A percentile compares a stretch with the other conserved stretches of the same genome.
phyloP scores from a whole-genome alignment of 2,329 filamentous ascomycete species.

The Pseudogymnoascus sp. region DNA sequence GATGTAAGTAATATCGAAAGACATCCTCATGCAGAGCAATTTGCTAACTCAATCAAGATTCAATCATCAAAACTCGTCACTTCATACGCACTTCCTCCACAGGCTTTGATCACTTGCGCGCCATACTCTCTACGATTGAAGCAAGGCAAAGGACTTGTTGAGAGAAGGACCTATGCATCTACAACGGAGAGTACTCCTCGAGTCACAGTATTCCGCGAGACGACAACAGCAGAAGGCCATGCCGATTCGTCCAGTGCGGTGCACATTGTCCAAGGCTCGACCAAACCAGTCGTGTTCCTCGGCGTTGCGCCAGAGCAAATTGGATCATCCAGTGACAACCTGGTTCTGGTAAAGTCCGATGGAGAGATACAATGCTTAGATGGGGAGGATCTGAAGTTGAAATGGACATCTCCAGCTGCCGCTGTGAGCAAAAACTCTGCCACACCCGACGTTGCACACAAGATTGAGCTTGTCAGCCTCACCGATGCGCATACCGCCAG shows the following conservation, averaged over 20 bases:
- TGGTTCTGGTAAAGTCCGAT: conserved; percentile 52
- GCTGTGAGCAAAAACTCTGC: conserved; percentile 29
- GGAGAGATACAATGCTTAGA: conserved; percentile 56
- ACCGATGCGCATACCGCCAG: conserved; percentile 27
- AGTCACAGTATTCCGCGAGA: conserved; percentile 53
- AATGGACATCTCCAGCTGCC: conserved; percentile 38
- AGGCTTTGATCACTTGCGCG: conserved; percentile 55
- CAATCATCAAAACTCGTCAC: conserved; percentile 54
- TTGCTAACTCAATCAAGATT: conserved; percentile 37
- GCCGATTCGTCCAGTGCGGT: conserved; percentile 44
- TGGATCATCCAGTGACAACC: conserved; percentile 22
- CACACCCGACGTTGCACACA: conserved; percentile 25
- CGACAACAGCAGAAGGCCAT: conserved; percentile 43
- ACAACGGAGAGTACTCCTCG: conserved; percentile 41
- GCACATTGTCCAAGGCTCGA: conserved; percentile 34
- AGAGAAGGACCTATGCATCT: conserved; percentile 55
- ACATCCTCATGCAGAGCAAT: neutral
- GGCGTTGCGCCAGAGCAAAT: conserved; percentile 28
- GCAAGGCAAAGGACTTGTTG: conserved; percentile 38
- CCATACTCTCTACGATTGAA: conserved; percentile 47
- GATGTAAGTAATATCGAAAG: conserved; percentile 41
- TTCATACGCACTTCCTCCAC: conserved; percentile 59
- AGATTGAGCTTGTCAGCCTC: conserved; percentile 27
- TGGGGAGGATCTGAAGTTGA: conserved; percentile 44
- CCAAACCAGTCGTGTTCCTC: conserved; percentile 37